phyloP scores from a whole-genome alignment of 495 filamentous ascomycete species.

The Thermochaetoides thermophila region DNA sequence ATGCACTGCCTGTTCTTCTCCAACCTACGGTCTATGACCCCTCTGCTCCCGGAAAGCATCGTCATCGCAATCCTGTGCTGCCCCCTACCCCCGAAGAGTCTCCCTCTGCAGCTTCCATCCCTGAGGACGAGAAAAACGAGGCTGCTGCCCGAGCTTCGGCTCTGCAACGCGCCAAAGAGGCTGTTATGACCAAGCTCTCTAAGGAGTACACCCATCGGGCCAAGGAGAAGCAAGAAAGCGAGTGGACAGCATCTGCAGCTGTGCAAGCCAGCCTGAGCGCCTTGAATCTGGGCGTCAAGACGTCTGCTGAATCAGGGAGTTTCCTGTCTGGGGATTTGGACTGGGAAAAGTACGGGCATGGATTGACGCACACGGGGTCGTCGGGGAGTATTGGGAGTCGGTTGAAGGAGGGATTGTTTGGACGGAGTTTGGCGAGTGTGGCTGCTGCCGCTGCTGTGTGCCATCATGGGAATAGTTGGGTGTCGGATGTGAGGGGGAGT shows the following conservation, averaged over 20 bases:
- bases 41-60: too few species aligned
- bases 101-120: constrained; percentile 27
- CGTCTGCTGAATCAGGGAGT: too few species aligned
- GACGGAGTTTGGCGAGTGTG: constrained; percentile 19
- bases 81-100: constrained; percentile 7
- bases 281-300: constrained; percentile 9
- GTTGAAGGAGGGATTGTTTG: constrained; percentile 29
- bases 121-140: constrained; percentile 27
- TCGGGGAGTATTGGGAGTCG: constrained; percentile 13
- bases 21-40: constrained; percentile 34
- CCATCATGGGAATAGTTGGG: too few species aligned
- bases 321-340: background rate
- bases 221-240: background rate
- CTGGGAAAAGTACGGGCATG: background rate
- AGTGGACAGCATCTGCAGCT: constrained; percentile 15
- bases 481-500: too few species aligned
- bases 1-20: constrained; percentile 28
- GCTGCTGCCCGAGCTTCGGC: constrained; percentile 26
- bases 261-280: constrained; percentile 10
- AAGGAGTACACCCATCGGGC: constrained; percentile 22
- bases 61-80: constrained; percentile 16
- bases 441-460: constrained; percentile 15
- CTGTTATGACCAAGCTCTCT: constrained; percentile 30
- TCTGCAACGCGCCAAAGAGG: constrained; percentile 28
- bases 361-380: constrained; percentile 5